Percentiles rank a stretch among this genome's conserved stretches.
Conservation (phyloP, 1,284 basidiomycete genomes). For the Leucoagaricus sp. region DNA sequence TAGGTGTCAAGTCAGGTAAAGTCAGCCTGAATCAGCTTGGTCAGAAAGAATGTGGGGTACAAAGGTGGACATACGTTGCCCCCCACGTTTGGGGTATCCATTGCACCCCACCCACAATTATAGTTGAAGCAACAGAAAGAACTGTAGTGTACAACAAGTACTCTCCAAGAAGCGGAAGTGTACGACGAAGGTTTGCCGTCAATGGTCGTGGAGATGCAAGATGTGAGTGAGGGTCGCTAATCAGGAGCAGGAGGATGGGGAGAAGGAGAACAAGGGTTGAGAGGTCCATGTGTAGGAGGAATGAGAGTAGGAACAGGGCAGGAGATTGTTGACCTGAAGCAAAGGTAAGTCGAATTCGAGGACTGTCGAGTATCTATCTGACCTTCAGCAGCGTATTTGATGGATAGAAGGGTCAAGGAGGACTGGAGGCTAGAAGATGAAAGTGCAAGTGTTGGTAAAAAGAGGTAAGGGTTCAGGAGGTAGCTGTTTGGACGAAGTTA, state of each 20-base stretch:
- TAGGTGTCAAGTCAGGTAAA: constrained; percentile 89
- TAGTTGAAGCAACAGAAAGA: constrained; percentile 50
- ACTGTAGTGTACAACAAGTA: constrained; percentile 51
- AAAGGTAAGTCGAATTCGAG: constrained; percentile 1
- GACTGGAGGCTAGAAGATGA: constrained; percentile 86
- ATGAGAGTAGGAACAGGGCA: constrained; percentile 65
- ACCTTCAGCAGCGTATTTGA: constrained; percentile 80
- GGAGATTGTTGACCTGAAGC: constrained; percentile 52
- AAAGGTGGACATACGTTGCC: constrained; percentile 60
- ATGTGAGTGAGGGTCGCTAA: constrained; percentile 59
- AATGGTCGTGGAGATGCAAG: constrained; percentile 61
- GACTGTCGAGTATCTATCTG: constrained; percentile 16
- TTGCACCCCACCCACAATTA: constrained; percentile 56
- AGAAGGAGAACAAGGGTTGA: constrained; percentile 71
- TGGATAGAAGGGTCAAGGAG: constrained; percentile 60
- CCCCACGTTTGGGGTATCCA: constrained; percentile 86
- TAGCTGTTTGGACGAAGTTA: constrained; percentile 50
- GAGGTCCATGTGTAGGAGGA: constrained; percentile 71
- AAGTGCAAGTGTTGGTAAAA: constrained; percentile 76
- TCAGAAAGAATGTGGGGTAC: not conserved
- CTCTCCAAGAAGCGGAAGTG: constrained; percentile 44
- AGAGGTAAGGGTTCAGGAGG: constrained; percentile 86
- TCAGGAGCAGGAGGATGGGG: constrained; percentile 68
- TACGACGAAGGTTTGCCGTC: constrained; percentile 34
- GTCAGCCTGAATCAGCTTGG: not conserved